phyloP scores from a whole-genome alignment of 2,329 filamentous ascomycete genomes.

The Fusarium nodosum region DNA sequence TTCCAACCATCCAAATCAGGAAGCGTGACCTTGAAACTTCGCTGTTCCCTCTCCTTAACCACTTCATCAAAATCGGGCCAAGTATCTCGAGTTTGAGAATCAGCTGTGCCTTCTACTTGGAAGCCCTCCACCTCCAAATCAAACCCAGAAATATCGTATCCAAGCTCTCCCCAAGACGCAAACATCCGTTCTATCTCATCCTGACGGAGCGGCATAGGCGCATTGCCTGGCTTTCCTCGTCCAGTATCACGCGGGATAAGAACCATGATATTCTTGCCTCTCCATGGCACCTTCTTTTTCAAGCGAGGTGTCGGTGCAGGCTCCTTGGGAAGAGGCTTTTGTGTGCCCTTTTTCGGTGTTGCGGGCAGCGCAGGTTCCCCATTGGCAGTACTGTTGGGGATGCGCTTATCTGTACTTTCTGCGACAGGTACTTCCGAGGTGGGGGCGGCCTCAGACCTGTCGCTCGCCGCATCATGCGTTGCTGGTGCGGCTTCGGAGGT shows the following conservation, averaged over 20 bases:
- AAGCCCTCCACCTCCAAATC: conserved; percentile 68
- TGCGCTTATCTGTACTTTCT: conserved; percentile 46
- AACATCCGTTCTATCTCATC: conserved; percentile 73
- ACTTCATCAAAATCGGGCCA: conserved; percentile 76
- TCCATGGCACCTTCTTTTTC: conserved; percentile 82
- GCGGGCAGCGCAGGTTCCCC: conserved; percentile 50
- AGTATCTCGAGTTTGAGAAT: conserved; percentile 74
- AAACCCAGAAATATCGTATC: conserved; percentile 78
- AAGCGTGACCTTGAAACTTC: conserved; percentile 73
- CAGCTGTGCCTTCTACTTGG: conserved; percentile 56
- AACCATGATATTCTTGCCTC: conserved; percentile 80
- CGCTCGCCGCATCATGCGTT: conserved; percentile 48
- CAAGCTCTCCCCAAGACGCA: conserved; percentile 74
- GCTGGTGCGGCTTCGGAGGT: conserved; percentile 50
- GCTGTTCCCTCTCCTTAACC: conserved; percentile 65
- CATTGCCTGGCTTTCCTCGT: conserved; percentile 69
- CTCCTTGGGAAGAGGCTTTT: conserved; percentile 57
- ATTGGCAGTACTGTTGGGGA: conserved; percentile 47
- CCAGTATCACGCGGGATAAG: conserved; percentile 76
- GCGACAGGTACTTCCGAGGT: conserved; percentile 47
- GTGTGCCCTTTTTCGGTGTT: conserved; percentile 55
- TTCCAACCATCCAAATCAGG: conserved; percentile 80
- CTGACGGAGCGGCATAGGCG: conserved; percentile 67
- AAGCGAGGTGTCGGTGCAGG: conserved; percentile 65
- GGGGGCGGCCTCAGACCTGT: conserved; percentile 48